Base-by-base conservation (phyloP, 2,329 filamentous ascomycete genomes). In the Colletotrichum liaoningense region DNA sequence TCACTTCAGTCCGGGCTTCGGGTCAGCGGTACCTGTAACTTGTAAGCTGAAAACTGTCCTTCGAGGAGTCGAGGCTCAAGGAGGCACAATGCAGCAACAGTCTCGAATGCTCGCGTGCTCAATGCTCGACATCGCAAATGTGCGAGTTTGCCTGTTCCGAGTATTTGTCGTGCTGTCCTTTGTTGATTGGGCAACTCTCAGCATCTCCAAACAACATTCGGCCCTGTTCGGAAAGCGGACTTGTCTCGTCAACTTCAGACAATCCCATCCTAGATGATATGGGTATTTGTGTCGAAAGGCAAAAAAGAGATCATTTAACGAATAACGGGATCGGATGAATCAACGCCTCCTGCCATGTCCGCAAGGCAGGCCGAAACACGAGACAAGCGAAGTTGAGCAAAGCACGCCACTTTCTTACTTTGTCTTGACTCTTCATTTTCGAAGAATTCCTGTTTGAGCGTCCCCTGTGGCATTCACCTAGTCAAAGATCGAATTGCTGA, bases 161-260 rank as follows among this genome's bases (percentile, higher is more conserved):
- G 5, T 56, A 33, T 28, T 70, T 56, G 30, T 49, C 63, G 68
- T 67, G 46, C n/a, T 16, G 19, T 16, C 26, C 12, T 12, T 56
- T n/a, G 11, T 58, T 30, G 38, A 30, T 8, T 49, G 19, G 38
- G 65, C 69, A 24, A 19, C 52, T 46, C 42, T 59, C 35, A 30
- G 42, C n/a, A 3, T 52, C 11, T n/a, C 52, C 54, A 33, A 9
- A 49, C 22, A 19, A 4, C 42, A 24, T 56, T 73, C 70, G 66
- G 59, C 24, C 66, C 30, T 33, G 8, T 59, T 64, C 55, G 70
- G 66, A 14, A 54, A 55, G 33, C 66, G 66, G 66, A 65, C 28
- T 64, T 70, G 55, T 52, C 59, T 72, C 59, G 70, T 56, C 66
- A 70, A 69, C 54, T 28, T 26, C 30, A 64, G 67, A 56, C 55